Percentiles rank a stretch among this genome's conserved stretches.
Evolutionary conservation across 2,329 filamentous ascomycete genomes (phyloP).

Genomic region (Calonectria pseudoturangicola): DNA sequence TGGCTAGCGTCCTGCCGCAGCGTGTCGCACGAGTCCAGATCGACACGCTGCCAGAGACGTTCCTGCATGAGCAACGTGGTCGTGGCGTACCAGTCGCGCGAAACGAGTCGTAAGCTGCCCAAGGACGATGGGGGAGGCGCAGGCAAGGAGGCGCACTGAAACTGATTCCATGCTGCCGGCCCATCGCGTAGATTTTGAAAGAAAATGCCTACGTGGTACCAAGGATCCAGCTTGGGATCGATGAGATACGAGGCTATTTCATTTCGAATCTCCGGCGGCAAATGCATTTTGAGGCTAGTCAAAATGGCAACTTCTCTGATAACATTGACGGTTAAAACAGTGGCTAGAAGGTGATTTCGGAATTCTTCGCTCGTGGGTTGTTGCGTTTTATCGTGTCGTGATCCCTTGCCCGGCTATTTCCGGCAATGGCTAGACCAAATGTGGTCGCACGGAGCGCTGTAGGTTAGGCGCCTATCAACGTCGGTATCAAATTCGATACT

Average conservation of each 20-base stretch:
- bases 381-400: too few relatives aligned
- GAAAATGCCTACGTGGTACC: neutral
- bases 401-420: too few relatives aligned
- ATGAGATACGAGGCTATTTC: neutral
- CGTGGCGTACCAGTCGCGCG: neutral
- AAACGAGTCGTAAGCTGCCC: neutral
- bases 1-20: neutral
- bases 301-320: too few relatives aligned
- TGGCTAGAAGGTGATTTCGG: too few relatives aligned
- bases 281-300: neutral
- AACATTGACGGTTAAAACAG: too few relatives aligned
- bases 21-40: neutral
- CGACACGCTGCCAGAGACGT: neutral
- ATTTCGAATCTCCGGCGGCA: neutral
- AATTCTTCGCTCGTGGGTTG: too few relatives aligned
- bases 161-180: too few relatives aligned
- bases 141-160: too few relatives aligned
- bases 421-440: too few relatives aligned
- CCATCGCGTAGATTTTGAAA: neutral
- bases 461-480: too few relatives aligned
- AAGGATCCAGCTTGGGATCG: neutral
- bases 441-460: too few relatives aligned
- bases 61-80: neutral
- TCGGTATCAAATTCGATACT: too few relatives aligned
- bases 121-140: neutral